These are phyloP conservation scores for Exophiala sp. DNA, from an alignment of 2,329 filamentous ascomycete genomes.

Conservation along the genomic window DNA sequence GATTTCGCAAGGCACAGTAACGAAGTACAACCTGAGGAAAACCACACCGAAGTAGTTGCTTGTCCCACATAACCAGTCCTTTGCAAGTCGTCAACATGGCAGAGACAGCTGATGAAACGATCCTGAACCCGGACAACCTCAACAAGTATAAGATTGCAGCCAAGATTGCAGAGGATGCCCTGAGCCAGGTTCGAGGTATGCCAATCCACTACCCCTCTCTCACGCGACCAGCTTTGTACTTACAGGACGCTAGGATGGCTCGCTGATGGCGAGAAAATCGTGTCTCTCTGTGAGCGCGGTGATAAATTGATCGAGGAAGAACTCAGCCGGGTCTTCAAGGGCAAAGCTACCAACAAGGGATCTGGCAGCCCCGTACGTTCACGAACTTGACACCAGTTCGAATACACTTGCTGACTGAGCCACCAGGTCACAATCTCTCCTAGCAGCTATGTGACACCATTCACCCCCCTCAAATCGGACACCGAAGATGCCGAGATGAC, in stretches of 20 bases:
- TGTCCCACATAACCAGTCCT: background rate
- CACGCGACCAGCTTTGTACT: conserved; percentile 7
- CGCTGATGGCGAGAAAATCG: conserved; percentile 83
- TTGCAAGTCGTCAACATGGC: conserved; percentile 11
- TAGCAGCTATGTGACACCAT: conserved; percentile 89
- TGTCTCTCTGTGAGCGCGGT: conserved; percentile 91
- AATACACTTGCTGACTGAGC: no score
- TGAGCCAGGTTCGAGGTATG: conserved; percentile 72
- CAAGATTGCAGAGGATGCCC: conserved; percentile 90
- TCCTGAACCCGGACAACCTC: conserved; percentile 88
- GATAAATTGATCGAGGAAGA: conserved; percentile 94
- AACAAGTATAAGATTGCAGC: conserved; percentile 99
- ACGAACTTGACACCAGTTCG: no score
- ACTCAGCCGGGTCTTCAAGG: conserved; percentile 92
- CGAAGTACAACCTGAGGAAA: background rate
- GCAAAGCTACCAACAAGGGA: conserved; percentile 80
- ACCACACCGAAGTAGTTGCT: background rate
- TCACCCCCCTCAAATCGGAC: conserved; percentile 87
- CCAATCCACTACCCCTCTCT: conserved; percentile 13
- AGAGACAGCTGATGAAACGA: conserved; percentile 45
- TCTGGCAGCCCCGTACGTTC: conserved; percentile 35
- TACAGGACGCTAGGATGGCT: conserved; percentile 54
- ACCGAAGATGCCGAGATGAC: conserved; percentile 74
- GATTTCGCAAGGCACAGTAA: background rate
- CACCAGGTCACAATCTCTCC: conserved; percentile 78